phyloP scores from a whole-genome alignment of 768 basidiomycete species.

The Agaricus subrufescens region DNA sequence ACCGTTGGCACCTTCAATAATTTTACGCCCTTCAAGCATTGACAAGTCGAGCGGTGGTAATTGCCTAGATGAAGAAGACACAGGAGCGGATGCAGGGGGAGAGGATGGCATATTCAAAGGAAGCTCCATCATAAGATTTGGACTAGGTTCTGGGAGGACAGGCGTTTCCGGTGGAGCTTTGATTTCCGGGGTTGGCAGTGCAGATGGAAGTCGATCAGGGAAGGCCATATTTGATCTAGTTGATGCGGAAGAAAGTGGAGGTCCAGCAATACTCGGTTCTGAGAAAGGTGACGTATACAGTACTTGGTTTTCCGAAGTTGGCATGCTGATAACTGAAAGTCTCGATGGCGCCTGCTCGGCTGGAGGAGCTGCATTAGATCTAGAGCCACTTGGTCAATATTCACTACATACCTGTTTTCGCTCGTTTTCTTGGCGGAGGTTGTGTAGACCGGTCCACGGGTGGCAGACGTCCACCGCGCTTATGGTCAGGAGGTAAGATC shows the following conservation, averaged over 20 bases:
- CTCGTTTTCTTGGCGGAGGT: conserved; percentile 53
- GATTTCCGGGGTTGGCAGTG: neutral
- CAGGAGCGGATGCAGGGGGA: neutral
- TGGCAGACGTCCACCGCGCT: conserved; percentile 50
- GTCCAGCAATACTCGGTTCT: conserved; percentile 9
- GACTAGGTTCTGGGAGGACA: neutral
- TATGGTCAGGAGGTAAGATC: conserved; percentile 76
- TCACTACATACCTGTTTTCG: conserved; percentile 36
- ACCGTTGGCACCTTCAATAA: conserved; percentile 29
- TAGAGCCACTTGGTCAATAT: conserved; percentile 1
- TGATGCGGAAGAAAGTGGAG: conserved; percentile 16
- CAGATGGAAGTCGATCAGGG: neutral
- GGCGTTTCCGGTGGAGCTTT: neutral
- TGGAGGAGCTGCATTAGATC: neutral
- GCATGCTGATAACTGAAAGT: conserved; percentile 42
- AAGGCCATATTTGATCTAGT: conserved; percentile 2
- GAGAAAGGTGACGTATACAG: conserved; percentile 19
- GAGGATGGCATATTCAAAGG: neutral
- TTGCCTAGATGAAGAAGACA: neutral
- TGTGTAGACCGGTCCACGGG: conserved; percentile 36
- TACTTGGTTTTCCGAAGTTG: conserved; percentile 41
- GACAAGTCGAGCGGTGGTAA: neutral
- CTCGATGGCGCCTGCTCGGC: conserved; percentile 36
- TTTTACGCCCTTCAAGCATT: conserved; percentile 16
- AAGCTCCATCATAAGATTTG: neutral